Evolutionary conservation across 352 stramenopile species (phyloP), one percentile per base, ranked within the genome.

Genomic region (Globisporangium echinulatum): DNA sequence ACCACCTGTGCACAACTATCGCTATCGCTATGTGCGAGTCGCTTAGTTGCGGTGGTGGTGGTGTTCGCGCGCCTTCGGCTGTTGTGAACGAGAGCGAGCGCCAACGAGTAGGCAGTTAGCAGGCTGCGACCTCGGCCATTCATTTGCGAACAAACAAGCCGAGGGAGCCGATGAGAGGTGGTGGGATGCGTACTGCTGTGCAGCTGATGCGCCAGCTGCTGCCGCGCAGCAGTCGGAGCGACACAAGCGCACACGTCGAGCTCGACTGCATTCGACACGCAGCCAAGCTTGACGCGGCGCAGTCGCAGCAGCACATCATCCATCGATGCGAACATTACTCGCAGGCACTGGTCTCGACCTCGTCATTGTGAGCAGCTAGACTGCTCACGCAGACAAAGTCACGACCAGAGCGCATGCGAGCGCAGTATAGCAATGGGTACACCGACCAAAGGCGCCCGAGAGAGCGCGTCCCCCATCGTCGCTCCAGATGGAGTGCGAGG

Each of bases 11-110:
- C 25, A 33, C 25, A 33, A 33, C 25, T 33, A 33, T 33, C 25
- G 25, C 25, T 33, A 33, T 33, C 25, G 25, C 25, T 33, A 47
- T 52, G 56, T 49, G 38, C 52, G 6, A 54, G 17, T 54, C 50
- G 58, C 64, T 78, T 87, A 91, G 82, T 87, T 88, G 70, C 82
- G 82, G 70, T 91, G 82, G 82, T 91, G 77, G 74, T 84, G 71
- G 70, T 82, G 63, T 58, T 89, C 82, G 64, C 82, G 82, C 37
- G 74, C 62, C 80, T 90, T 90, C 61, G 70, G 68, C 80, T 90
- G 64, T 15, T 79, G 36, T 46, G 19, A 52, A 62, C 40, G 61
- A 62, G 63, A 67, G 42, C 62, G 56, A 39, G 53, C 52, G 51
- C 42, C 25, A 33, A 33, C 25, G 25, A 33, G 25, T 33, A 33